Evolutionary conservation across 1,284 basidiomycete genomes (phyloP).

Genomic region (Stereum hirsutum): DNA sequence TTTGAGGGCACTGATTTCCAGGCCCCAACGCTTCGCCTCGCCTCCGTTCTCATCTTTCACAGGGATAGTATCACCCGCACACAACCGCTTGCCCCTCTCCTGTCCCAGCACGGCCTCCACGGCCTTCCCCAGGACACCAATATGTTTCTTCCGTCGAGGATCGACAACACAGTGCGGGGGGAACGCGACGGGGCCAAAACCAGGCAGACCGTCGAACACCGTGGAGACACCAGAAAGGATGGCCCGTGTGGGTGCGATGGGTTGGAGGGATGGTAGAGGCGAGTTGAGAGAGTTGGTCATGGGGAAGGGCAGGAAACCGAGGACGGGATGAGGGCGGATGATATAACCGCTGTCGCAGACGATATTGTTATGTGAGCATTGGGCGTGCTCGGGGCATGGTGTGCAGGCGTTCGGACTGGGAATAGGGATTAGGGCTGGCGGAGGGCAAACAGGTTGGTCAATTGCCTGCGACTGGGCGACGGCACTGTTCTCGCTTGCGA

Average conservation of each 20-base stretch:
- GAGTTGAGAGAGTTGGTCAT: slow-evolving; percentile 8
- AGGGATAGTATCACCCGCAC: slow-evolving; percentile 37
- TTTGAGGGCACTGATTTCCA: slow-evolving; percentile 46
- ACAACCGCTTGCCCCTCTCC: slow-evolving; percentile 64
- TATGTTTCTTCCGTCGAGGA: slow-evolving; percentile 68
- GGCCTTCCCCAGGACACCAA: slow-evolving; percentile 69
- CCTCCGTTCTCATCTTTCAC: slow-evolving; percentile 41
- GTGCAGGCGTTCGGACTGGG: slow-evolving; percentile 69
- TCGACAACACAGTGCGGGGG: slow-evolving; percentile 80
- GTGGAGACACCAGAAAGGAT: slow-evolving; percentile 37
- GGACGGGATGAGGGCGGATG: slow-evolving; percentile 51
- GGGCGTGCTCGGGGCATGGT: slow-evolving; percentile 77
- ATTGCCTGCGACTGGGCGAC: not conserved
- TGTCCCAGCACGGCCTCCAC: slow-evolving; percentile 64
- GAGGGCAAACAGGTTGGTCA: slow-evolving; percentile 35
- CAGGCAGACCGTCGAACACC: slow-evolving; percentile 65
- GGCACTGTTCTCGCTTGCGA: not conserved
- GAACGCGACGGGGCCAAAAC: slow-evolving; percentile 70
- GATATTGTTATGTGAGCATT: slow-evolving; percentile 56
- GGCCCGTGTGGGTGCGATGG: slow-evolving; percentile 29
- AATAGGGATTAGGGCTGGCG: slow-evolving; percentile 43
- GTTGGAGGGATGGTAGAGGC: slow-evolving; percentile 8
- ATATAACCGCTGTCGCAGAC: slow-evolving; percentile 74
- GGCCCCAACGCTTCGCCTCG: slow-evolving; percentile 70
- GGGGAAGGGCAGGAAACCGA: slow-evolving; percentile 40